Percentiles rank a stretch among this genome's conserved stretches.
These are phyloP conservation scores for Picochlorum sp. DNA, from an alignment of 139 green algal genomes.

Conservation along the genomic window DNA sequence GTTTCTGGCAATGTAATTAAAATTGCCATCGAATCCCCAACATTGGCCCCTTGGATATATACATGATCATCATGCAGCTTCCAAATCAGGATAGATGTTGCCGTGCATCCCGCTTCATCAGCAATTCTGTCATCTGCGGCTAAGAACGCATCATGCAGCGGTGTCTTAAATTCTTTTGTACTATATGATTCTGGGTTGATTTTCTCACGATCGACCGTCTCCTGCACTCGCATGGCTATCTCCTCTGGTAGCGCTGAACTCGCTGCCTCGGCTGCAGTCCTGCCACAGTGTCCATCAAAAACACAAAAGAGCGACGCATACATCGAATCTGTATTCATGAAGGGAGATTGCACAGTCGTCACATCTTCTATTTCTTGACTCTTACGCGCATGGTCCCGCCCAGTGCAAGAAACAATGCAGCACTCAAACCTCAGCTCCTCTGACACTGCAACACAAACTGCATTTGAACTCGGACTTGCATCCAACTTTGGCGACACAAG, in stretches of 20 bases:
- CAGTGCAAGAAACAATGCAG: constrained; percentile 28
- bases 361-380: constrained; percentile 34
- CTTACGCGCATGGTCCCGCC: constrained; percentile 34
- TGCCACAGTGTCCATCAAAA: constrained; percentile 58
- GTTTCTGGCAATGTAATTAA: constrained; percentile 8
- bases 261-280: constrained; percentile 29
- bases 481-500: constrained; percentile 30
- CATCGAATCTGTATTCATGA: constrained; percentile 19
- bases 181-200: not conserved
- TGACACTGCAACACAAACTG: constrained; percentile 14
- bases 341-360: constrained; percentile 21
- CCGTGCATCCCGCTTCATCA: constrained; percentile 59
- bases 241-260: constrained; percentile 30
- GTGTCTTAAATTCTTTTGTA: not conserved
- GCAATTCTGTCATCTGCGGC: constrained; percentile 25
- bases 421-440: constrained; percentile 36
- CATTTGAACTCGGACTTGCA: constrained; percentile 22
- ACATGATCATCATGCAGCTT: constrained; percentile 11
- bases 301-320: constrained; percentile 40
- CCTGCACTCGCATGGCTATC: constrained; percentile 19
- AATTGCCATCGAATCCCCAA: constrained; percentile 56
- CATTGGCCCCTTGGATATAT: constrained; percentile 54
- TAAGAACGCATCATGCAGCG: constrained; percentile 29
- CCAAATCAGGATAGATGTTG: constrained; percentile 60
- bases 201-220: not conserved